These are phyloP conservation scores for Onygenales sp. DNA, from an alignment of 2,329 filamentous ascomycete species.

Conservation along the genomic window DNA sequence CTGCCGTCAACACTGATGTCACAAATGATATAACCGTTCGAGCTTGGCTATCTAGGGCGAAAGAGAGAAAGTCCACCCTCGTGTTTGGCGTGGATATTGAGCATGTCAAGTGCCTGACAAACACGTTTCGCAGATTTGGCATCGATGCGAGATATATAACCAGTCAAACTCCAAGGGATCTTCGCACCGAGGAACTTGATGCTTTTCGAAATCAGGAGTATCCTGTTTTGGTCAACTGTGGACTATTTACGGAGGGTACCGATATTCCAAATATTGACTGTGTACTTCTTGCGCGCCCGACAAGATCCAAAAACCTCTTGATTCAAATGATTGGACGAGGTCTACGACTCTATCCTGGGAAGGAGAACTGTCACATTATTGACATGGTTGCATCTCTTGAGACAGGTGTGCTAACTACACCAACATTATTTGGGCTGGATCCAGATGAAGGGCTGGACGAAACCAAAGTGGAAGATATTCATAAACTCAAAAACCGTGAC, in stretches of 20 bases:
- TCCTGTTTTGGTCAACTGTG: conserved; percentile 86
- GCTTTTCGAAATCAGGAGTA: conserved; percentile 69
- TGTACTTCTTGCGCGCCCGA: conserved; percentile 76
- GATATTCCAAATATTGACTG: conserved; percentile 98
- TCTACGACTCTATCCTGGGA: conserved; percentile 71
- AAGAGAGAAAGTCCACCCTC: conserved; percentile 68
- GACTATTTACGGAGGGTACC: conserved; percentile 93
- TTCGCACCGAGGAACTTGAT: conserved; percentile 61
- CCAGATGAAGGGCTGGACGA: conserved; percentile 65
- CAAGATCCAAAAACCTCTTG: conserved; percentile 82
- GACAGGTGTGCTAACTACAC: conserved; percentile 78
- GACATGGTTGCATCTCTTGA: conserved; percentile 86
- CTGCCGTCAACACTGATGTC: conserved; percentile 68
- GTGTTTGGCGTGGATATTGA: conserved; percentile 89
- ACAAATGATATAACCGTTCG: conserved; percentile 79
- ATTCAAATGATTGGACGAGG: conserved; percentile 97
- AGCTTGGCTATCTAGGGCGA: conserved; percentile 72
- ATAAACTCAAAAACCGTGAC: conserved; percentile 31
- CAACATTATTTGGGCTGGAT: conserved; percentile 87
- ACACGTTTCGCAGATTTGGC: conserved; percentile 65
- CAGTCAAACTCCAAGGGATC: conserved; percentile 61
- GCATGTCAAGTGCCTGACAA: conserved; percentile 67
- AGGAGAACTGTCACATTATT: conserved; percentile 85
- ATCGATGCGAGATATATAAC: conserved; percentile 84
- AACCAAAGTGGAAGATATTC: conserved; percentile 55